Evolutionary conservation across 1,139 yeast genomes (phyloP).

Genomic region (Saccharomyces hybrid): DNA sequence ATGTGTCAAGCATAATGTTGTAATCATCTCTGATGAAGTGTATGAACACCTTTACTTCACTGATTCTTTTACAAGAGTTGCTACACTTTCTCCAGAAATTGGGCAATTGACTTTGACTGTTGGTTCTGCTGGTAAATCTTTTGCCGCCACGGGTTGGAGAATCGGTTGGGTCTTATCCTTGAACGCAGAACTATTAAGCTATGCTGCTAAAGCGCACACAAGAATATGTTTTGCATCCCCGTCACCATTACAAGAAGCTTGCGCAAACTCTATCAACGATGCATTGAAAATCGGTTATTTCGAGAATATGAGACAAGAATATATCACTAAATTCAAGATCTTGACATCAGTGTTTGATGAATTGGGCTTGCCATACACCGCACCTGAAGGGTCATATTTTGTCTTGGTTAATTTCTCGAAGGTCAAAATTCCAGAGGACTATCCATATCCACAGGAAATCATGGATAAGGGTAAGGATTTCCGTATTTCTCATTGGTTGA

Average conservation of each 20-base stretch:
- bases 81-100: constrained; percentile 71
- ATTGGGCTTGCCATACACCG: constrained; percentile 77
- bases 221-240: constrained; percentile 87
- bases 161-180: constrained; percentile 87
- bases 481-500: constrained; percentile 84
- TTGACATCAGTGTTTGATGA: constrained; percentile 77
- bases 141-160: constrained; percentile 98
- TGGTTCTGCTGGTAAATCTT: constrained; percentile 95
- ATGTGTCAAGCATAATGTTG: constrained; percentile 74
- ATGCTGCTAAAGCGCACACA: constrained; percentile 85
- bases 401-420: constrained; percentile 79
- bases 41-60: constrained; percentile 81
- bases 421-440: constrained; percentile 67
- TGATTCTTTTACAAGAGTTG: constrained; percentile 68
- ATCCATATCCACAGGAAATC: constrained; percentile 64
- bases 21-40: constrained; percentile 86
- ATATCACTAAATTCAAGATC: constrained; percentile 60
- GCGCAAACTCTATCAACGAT: constrained; percentile 61
- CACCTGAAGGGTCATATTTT: constrained; percentile 90
- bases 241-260: constrained; percentile 91
- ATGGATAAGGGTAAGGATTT: constrained; percentile 70
- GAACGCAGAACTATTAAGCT: constrained; percentile 68
- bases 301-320: constrained; percentile 56
- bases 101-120: constrained; percentile 76
- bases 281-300: constrained; percentile 64